These are phyloP conservation scores for Echinochloa phyllopogon DNA, from an alignment of 176 grass and related monocot species.

Conservation along the genomic window DNA sequence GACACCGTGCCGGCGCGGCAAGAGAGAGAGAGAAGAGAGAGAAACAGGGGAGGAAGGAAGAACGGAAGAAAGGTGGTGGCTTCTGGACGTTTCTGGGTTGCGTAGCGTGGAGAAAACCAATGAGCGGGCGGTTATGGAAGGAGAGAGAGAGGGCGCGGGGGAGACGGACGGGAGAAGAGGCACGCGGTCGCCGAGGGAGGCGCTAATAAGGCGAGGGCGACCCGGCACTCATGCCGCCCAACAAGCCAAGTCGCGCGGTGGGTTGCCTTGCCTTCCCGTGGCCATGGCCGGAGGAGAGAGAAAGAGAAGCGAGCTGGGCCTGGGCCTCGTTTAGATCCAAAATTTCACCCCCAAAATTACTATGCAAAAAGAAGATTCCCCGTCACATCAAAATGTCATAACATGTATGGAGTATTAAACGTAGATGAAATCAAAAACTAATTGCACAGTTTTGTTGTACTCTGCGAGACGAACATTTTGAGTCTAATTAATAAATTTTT, in stretches of 20 bases:
- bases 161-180: not conserved
- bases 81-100: conserved; percentile 63
- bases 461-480: no score
- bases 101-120: conserved; percentile 38
- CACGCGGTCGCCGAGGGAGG: conserved; percentile 1
- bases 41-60: not conserved
- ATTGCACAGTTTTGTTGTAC: no score
- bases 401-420: no score
- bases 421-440: no score
- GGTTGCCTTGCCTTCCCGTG: no score
- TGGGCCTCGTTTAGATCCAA: no score
- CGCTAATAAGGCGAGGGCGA: conserved; percentile 43
- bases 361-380: no score
- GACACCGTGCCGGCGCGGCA: conserved; percentile 1
- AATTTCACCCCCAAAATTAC: no score
- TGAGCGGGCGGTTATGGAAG: not conserved
- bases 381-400: no score
- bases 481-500: no score
- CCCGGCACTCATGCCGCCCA: not conserved
- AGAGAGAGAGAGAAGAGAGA: not conserved
- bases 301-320: no score
- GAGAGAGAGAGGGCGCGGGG: not conserved
- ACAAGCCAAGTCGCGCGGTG: not conserved
- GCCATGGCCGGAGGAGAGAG: no score
- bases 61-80: not conserved